phyloP scores from a whole-genome alignment of 2,329 filamentous ascomycete species.

The Cadophora malorum region DNA sequence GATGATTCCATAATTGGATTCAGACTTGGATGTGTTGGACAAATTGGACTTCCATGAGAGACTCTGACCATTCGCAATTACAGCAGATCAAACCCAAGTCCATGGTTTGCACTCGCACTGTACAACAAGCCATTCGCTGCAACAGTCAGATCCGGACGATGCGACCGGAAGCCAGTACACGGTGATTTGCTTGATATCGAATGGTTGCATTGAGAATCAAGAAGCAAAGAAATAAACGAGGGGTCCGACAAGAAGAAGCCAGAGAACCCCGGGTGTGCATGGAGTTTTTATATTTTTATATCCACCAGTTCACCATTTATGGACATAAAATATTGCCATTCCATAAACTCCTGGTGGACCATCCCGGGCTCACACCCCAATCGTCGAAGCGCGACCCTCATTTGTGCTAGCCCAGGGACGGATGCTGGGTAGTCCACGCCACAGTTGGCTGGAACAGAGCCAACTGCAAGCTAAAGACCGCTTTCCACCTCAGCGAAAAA shows the following conservation, averaged over 20 bases:
- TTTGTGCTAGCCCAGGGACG: slow-evolving; percentile 5
- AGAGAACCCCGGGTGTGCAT: not conserved
- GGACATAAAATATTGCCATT: slow-evolving; percentile 1
- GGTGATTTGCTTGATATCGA: not conserved
- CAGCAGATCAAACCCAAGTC: slow-evolving; percentile 11
- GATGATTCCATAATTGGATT: not conserved
- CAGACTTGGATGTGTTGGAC: not conserved
- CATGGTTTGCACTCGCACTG: not conserved
- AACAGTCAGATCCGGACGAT: not conserved
- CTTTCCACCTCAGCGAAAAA: slow-evolving; percentile 17
- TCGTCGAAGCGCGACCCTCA: slow-evolving; percentile 4
- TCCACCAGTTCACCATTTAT: not conserved
- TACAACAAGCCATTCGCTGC: slow-evolving; percentile 14
- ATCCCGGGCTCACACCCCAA: not conserved
- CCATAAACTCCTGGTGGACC: not conserved
- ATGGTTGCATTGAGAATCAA: not conserved
- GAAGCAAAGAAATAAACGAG: not conserved
- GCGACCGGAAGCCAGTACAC: not conserved
- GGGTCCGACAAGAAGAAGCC: not conserved
- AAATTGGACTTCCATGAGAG: not conserved
- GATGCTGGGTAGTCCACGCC: not conserved
- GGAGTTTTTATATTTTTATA: not conserved
- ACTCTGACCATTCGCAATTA: not conserved
- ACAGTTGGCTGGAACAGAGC: not conserved
- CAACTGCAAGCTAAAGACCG: not conserved